Base-by-base conservation (phyloP, 148 eudicot species). In the Camellia japonica region DNA sequence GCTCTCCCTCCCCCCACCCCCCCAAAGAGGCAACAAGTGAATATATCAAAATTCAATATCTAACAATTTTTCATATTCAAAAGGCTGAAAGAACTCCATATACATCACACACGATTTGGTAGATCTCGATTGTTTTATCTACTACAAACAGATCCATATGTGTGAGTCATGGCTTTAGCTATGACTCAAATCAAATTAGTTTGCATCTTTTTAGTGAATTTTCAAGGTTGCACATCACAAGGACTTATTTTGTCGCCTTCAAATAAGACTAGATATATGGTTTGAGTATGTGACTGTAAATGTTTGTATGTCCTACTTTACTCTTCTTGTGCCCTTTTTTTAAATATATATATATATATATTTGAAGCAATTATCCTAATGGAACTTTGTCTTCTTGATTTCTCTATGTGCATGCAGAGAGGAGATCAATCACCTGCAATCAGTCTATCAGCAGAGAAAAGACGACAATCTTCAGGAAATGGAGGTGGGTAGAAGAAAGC, bases 401-500 rank as follows among this genome's bases (percentile, higher is more conserved):
- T 67, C 47, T 51, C 8, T 6, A 10, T 63, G 59, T 66, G 44
- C 63, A 11, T 86, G 65, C 89, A 87, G 91, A 78, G 89, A 82
- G 67, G 89, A 89, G 69, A 56, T 87, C 38, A 79, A 75, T 71
- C 87, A 79, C 58, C 79, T 75, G 72, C 76, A 79, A 69, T 60
- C 84, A 69, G 66, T 56, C 30, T 51, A 78, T 63, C 84, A 69
- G 80, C 87, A 78, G 81, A 77, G 78, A 51, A 59, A 61, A 49
- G 86, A 86, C 59, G 82, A 82, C 59, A 84, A 60, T 71, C 61
- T 59, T 49, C 78, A 74, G 66, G 82, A 73, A 76, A 56, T 73
- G 70, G 30, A 23, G 30, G 30, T 23, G 30, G 30, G 30, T 23
- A 23, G 30, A 23, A 23, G 30, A 23, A 23, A 23, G 30, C 30